Evolutionary conservation across 2,329 filamentous ascomycete genomes (phyloP), one percentile per base, ranked within the genome.

Genomic region (Tricladium varicosporioides): DNA sequence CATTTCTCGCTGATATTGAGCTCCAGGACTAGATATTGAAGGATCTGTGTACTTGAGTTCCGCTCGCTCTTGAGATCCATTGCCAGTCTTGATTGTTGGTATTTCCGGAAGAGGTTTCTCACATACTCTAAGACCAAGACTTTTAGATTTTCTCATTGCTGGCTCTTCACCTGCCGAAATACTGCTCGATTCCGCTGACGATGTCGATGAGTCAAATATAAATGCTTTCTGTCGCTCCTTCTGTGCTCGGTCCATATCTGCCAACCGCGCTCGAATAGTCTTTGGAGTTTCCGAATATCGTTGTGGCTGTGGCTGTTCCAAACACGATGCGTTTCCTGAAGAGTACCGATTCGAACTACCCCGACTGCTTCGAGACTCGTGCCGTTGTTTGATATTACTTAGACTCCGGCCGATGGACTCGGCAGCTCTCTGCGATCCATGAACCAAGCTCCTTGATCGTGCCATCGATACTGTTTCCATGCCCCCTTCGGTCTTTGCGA

Each of bases 381-480:
- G 54, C 18, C 61, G 62, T 19, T 61, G 57, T 42, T 65, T 68
- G 32, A 69, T 65, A 7, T 60, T 64, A 13, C 58, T 53, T 49
- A 67, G 58, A 5, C 58, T 54, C 5, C 50, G 60, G 27, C 53
- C 48, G 43, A 67, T 62, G 5, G 48, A 50, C 14, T 68, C 63
- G 9, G 61, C 56, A 10, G 61, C 62, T 46, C 54, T 66, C n/a
- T 54, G 46, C 19, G 61, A 48, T 13, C 66, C 65, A 56, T 69
- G 66, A 44, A 70, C 42, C 10, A 60, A 51, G 56, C 68, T 70
- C 33, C 66, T 66, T 2, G 62, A 62, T 15, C 69, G 60, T n/a
- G 65, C 67, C 52, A 69, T 44, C 1, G 60, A 55, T 2, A 70
- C 66, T 19, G 62, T 62, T 48, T 69, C 68, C 65, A 71, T 60